Conservation (phyloP, 495 filamentous ascomycete genomes). For the Podospora appendiculata region DNA sequence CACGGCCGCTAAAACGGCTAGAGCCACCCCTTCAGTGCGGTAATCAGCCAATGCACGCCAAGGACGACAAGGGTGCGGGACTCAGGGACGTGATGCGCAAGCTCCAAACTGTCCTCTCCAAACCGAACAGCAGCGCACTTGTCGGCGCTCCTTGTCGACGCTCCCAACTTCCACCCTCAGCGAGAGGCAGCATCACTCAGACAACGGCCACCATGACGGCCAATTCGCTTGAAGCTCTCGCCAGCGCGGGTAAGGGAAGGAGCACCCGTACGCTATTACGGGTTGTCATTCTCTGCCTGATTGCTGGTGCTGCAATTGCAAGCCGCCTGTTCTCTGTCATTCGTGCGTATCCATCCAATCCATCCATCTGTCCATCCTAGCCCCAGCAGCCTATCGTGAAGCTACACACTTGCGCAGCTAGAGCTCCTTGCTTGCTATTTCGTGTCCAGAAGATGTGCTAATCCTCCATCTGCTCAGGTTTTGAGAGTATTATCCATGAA, state of each 20-base stretch:
- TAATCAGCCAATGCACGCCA: constrained; percentile 13
- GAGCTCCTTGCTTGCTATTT: not conserved
- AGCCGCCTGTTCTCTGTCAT: constrained; percentile 98
- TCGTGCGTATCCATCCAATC: constrained; percentile 50
- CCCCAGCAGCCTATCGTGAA: too few relatives aligned
- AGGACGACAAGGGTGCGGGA: constrained; percentile 6
- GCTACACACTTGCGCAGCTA: not conserved
- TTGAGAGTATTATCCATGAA: constrained; percentile 99
- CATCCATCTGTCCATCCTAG: not conserved
- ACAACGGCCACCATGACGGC: constrained; percentile 31
- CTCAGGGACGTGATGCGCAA: constrained; percentile 19
- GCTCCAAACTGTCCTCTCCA: constrained; percentile 39
- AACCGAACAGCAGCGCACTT: constrained; percentile 11
- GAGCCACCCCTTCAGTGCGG: constrained; percentile 4
- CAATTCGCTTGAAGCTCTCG: constrained; percentile 27
- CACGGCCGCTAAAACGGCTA: not conserved
- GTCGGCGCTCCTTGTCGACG: constrained; percentile 12
- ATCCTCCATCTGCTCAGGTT: constrained; percentile 51
- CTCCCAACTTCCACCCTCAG: constrained; percentile 9
- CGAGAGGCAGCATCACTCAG: constrained; percentile 24
- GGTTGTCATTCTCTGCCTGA: constrained; percentile 84
- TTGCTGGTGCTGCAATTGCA: constrained; percentile 86
- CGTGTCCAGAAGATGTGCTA: constrained; percentile 17
- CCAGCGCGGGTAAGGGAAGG: constrained; percentile 38
- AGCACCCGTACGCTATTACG: constrained; percentile 82